Evolutionary conservation across 139 green algal genomes (phyloP), one percentile per base, ranked within the genome.

Genomic region (Auxenochlorella pyrenoidosa): DNA sequence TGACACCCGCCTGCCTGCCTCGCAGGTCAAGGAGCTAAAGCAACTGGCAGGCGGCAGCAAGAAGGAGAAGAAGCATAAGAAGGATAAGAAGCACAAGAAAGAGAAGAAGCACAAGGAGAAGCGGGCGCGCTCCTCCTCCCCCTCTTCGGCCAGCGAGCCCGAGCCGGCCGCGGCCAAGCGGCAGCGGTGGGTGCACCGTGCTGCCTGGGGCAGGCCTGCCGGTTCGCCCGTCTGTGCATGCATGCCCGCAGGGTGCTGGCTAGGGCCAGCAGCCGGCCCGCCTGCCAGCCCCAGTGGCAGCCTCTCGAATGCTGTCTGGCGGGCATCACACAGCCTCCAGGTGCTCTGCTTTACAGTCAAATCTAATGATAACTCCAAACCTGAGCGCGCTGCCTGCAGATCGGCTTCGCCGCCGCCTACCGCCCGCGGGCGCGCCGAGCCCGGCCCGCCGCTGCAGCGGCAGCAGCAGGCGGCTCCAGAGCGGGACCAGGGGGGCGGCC

Each of bases 1-100:
- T 71, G 24, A 36, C 68, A 32, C 36, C 38, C 0, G 34, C 70
- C 4, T 51, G 24, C 36, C 36, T 77, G 71, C 19, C 36, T n/a
- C 21, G 60, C 84, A 93, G 85, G 91, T 93, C 44, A 89, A 93
- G 85, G 85, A 93, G 84, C 85, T 92, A 71, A 86, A 87, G 54
- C 65, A 75, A 32, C 60, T 88, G 71, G 88, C 85, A 15, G 82
- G 89, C 44, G 82, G 90, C 47, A 87, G 84, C 34, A 86, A 86
- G 43, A 71, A 90, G 54, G 94, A 95, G 76, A 92, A 89, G 54
- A 94, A 95, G 60, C 79, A 92, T 0, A 92, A 94, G 41, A 93
- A 95, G 72, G 85, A 93, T 8, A 91, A 92, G 87, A 94, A 94
- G 82, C 60, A 94, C 6, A 91, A 90, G 43, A 84, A 90, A 47